phyloP scores from a whole-genome alignment of 2,329 filamentous ascomycete species.

The Chaetomium sp. region DNA sequence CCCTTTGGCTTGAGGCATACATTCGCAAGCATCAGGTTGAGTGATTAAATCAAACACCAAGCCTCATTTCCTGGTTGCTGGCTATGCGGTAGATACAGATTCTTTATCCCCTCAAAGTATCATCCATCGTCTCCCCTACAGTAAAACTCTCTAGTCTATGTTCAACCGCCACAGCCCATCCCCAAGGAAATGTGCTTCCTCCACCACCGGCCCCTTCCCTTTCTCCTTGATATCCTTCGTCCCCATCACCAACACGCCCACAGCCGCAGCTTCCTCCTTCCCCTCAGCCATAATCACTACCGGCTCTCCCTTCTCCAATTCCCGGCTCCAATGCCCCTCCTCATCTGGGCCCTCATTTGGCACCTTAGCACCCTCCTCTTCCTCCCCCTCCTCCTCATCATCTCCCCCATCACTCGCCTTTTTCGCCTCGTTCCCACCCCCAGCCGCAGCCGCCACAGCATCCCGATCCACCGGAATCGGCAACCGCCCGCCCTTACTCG shows the following conservation, averaged over 20 bases:
- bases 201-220: slow-evolving; percentile 89
- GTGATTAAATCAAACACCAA: no score
- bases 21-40: no score
- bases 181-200: slow-evolving; percentile 87
- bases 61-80: background rate
- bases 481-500: slow-evolving; percentile 71
- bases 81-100: background rate
- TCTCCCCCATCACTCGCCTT: slow-evolving; percentile 29
- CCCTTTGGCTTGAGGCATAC: no score
- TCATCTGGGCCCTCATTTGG: slow-evolving; percentile 41
- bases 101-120: background rate
- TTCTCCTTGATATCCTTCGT: slow-evolving; percentile 90
- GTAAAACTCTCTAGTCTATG: slow-evolving; percentile 34
- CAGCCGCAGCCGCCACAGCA: background rate
- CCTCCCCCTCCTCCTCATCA: slow-evolving; percentile 24
- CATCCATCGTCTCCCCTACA: background rate
- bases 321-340: slow-evolving; percentile 54
- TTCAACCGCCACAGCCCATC: slow-evolving; percentile 83
- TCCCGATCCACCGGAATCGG: slow-evolving; percentile 47
- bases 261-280: slow-evolving; percentile 83
- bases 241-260: slow-evolving; percentile 75
- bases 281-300: slow-evolving; percentile 90
- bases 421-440: slow-evolving; percentile 11
- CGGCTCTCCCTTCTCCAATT: slow-evolving; percentile 72
- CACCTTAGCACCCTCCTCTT: slow-evolving; percentile 25